Evolutionary conservation across 2,329 filamentous ascomycete species (phyloP), one percentile per base, ranked within the genome.

Genomic region (Diaporthe nobilis): DNA sequence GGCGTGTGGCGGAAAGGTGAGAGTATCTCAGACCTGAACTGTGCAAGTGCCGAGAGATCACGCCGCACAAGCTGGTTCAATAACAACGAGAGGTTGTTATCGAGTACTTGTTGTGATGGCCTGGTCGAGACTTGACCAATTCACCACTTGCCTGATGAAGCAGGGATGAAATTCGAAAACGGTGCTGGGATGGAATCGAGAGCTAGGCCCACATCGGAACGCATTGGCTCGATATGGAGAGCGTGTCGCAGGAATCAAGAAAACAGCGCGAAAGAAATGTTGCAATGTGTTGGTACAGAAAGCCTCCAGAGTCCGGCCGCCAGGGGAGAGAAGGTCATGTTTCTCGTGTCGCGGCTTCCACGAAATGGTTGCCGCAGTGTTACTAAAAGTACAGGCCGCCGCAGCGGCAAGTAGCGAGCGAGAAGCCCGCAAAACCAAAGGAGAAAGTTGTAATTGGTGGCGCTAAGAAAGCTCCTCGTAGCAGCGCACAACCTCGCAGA

Each of bases 401-500:
- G 6, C 34, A 42, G 31, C 44, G 63, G 65, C 55, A 44, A 15
- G 15, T 37, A 10, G 20, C 34, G 28, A 70, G n/a, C 15, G 25
- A 39, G 13, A 22, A 42, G 58, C 6, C 22, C 42, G 65, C 67
- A 53, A 2, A 34, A 25, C 17, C 17, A 5, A 37, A 34, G 39
- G 22, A 17, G 37, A 15, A 22, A 34, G 6, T 39, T 10, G n/a
- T 9, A 25, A 13, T 31, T 4, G 28, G 13, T 31, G n/a, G 47
- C 28, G 25, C 60, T 73, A 67, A 15, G 51, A 57, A 25, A 77
- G 73, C 77, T 86, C 85, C 79, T 87, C 86, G 31, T 82, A 81
- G 34, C 83, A 82, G 25, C 85, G 83, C 58, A 87, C 86, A 44
- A 86, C 79, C 80, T 87, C 85, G 72, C 84, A 85, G 1, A 87